Percentiles rank a stretch among this genome's conserved stretches.
These are phyloP conservation scores for Euphrasia arctica DNA, from an alignment of 305 asterid species.

Conservation along the genomic window DNA sequence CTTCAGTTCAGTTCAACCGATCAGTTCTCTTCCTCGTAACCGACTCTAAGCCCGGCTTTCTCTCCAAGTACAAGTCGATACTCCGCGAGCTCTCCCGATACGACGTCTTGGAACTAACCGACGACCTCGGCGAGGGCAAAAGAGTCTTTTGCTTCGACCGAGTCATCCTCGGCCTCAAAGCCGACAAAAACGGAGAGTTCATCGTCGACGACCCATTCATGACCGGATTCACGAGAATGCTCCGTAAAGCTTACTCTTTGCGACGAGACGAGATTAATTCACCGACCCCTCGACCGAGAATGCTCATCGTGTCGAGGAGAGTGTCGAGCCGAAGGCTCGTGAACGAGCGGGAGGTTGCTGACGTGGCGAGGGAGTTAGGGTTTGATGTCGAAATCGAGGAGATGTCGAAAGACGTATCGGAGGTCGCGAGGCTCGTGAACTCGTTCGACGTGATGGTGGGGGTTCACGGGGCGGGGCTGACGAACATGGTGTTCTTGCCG, in stretches of 20 bases:
- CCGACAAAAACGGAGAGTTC: slow-evolving; percentile 26
- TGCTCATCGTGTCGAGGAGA: slow-evolving; percentile 41
- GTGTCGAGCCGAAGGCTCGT: slow-evolving; percentile 27
- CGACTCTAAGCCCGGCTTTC: slow-evolving; percentile 33
- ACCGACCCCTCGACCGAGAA: slow-evolving; percentile 14
- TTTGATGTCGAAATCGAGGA: slow-evolving; percentile 36
- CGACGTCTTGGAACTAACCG: slow-evolving; percentile 28
- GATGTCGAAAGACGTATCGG: slow-evolving; percentile 8
- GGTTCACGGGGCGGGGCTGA: slow-evolving; percentile 66
- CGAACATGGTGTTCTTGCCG: slow-evolving; percentile 58
- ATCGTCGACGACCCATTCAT: background rate
- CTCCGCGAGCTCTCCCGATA: slow-evolving; percentile 26
- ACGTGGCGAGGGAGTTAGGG: slow-evolving; percentile 32
- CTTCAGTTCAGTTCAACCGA: slow-evolving; percentile 41
- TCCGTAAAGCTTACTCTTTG: slow-evolving; percentile 37
- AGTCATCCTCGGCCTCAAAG: slow-evolving; percentile 44
- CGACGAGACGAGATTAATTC: too few relatives aligned
- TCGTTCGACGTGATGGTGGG: slow-evolving; percentile 55
- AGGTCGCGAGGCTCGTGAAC: slow-evolving; percentile 33
- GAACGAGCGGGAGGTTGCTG: slow-evolving; percentile 31
- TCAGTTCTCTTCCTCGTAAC: slow-evolving; percentile 39
- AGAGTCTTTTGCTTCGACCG: slow-evolving; percentile 48
- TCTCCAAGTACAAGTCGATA: slow-evolving; percentile 23
- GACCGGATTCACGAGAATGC: background rate
- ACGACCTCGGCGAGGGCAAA: slow-evolving; percentile 30